Evolutionary conservation across 2,329 filamentous ascomycete genomes (phyloP).

Genomic region (Stenocarpella maydis): DNA sequence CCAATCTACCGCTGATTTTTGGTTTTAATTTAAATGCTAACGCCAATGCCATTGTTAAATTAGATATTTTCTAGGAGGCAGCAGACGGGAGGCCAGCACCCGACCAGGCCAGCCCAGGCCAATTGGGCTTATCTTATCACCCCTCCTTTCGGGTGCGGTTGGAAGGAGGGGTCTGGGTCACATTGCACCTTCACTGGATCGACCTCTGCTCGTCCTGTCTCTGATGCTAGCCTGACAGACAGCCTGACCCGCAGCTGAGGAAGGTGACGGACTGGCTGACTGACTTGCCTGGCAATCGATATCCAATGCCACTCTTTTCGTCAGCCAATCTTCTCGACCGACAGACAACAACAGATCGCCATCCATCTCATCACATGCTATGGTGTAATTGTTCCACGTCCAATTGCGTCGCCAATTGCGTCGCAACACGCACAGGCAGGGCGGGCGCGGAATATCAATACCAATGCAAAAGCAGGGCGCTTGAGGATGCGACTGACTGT

Average conservation of each 20-base stretch:
- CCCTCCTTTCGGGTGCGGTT: constrained; percentile 34
- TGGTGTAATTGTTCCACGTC: neutral
- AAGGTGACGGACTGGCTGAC: neutral
- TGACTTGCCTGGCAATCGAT: neutral
- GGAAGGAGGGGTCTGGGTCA: constrained; percentile 28
- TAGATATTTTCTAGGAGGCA: neutral
- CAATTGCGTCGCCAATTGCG: constrained; percentile 3
- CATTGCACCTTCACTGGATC: neutral
- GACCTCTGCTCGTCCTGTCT: neutral
- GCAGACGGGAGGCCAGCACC: neutral
- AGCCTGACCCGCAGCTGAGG: neutral
- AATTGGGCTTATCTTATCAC: constrained; percentile 35
- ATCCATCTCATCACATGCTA: neutral
- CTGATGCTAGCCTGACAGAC: neutral
- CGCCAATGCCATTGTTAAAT: constrained; percentile 8
- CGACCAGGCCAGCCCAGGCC: neutral
- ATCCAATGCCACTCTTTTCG: neutral
- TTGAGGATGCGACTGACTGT: constrained; percentile 5
- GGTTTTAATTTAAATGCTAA: neutral
- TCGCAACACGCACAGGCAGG: neutral
- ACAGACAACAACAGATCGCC: neutral
- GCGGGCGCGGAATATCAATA: constrained; percentile 6
- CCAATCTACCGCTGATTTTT: neutral
- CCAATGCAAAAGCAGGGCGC: constrained; percentile 4
- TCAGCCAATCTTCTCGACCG: neutral